Evolutionary conservation across 169 alveolate species (phyloP).

Genomic region (Cryptosporidium baileyi): DNA sequence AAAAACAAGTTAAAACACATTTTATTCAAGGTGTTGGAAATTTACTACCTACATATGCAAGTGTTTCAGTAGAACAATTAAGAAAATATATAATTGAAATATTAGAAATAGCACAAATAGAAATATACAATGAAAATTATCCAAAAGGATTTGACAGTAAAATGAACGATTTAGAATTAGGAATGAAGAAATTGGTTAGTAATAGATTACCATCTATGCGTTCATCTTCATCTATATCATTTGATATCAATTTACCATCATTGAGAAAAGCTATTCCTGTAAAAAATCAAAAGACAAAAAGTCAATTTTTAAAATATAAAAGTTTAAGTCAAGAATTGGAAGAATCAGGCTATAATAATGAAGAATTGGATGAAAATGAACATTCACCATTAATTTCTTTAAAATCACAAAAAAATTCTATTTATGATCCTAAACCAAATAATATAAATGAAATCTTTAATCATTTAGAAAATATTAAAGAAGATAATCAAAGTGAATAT

Average conservation of each 20-base stretch:
- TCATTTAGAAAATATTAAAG: constrained; percentile 1
- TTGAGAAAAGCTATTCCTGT: constrained; percentile 31
- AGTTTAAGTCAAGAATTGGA: constrained; percentile 17
- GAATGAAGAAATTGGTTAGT: constrained; percentile 21
- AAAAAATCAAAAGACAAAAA: background rate
- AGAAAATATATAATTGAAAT: constrained; percentile 7
- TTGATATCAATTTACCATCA: constrained; percentile 32
- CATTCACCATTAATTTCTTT: constrained; percentile 9
- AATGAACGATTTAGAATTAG: background rate
- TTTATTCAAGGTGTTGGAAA: constrained; percentile 43
- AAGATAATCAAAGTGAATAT: constrained; percentile 36
- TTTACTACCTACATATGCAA: constrained; percentile 57
- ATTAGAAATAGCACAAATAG: constrained; percentile 14
- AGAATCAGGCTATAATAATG: constrained; percentile 15
- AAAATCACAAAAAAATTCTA: background rate
- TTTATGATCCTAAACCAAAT: constrained; percentile 19
- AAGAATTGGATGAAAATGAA: constrained; percentile 24
- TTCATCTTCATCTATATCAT: background rate
- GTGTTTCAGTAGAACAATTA: constrained; percentile 35
- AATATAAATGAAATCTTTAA: background rate
- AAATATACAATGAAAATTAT: background rate
- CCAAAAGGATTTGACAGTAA: background rate
- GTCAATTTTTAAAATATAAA: background rate
- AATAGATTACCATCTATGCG: constrained; percentile 41
- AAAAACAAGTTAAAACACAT: constrained; percentile 32